A percentile compares a stretch with the other conserved stretches of the same genome.
These are phyloP conservation scores for Fusarium papillatum DNA, from an alignment of 2,329 filamentous ascomycete genomes.

Conservation along the genomic window DNA sequence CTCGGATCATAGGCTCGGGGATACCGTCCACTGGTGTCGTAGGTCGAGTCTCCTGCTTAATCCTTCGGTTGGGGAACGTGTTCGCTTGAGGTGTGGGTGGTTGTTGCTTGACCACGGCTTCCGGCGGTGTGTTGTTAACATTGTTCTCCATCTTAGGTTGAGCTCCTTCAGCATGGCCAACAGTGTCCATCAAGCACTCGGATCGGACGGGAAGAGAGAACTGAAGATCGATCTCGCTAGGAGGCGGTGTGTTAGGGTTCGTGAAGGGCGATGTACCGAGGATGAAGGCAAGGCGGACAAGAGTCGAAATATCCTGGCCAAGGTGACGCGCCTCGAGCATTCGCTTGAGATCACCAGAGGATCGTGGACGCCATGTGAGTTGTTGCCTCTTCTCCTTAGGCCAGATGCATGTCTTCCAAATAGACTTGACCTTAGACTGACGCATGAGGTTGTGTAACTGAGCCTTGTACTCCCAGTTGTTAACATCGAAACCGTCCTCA, in stretches of 20 bases:
- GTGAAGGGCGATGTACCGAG: conserved; percentile 58
- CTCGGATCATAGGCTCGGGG: conserved; percentile 49
- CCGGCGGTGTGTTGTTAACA: conserved; percentile 43
- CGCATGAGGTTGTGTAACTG: conserved; percentile 60
- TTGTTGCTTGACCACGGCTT: conserved; percentile 45
- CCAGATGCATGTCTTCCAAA: conserved; percentile 62
- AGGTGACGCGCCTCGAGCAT: conserved; percentile 60
- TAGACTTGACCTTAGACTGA: conserved; percentile 57
- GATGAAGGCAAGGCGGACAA: conserved; percentile 60
- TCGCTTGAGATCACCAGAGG: conserved; percentile 58
- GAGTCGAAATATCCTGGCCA: conserved; percentile 54
- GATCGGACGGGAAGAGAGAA: conserved; percentile 54
- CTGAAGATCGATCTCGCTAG: conserved; percentile 54
- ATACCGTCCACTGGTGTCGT: conserved; percentile 50
- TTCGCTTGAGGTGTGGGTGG: conserved; percentile 47
- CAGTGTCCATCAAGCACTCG: conserved; percentile 51
- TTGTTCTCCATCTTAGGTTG: conserved; percentile 44
- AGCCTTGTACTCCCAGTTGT: conserved; percentile 58
- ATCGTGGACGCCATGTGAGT: conserved; percentile 56
- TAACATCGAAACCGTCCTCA: conserved; percentile 57
- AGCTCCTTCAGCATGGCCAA: conserved; percentile 43
- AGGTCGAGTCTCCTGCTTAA: conserved; percentile 53
- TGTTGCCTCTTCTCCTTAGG: conserved; percentile 58
- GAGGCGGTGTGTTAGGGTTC: conserved; percentile 51
- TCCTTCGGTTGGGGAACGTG: conserved; percentile 48